Evolutionary conservation across 495 filamentous ascomycete genomes (phyloP).

Genomic region (Lophiotrema nucula): DNA sequence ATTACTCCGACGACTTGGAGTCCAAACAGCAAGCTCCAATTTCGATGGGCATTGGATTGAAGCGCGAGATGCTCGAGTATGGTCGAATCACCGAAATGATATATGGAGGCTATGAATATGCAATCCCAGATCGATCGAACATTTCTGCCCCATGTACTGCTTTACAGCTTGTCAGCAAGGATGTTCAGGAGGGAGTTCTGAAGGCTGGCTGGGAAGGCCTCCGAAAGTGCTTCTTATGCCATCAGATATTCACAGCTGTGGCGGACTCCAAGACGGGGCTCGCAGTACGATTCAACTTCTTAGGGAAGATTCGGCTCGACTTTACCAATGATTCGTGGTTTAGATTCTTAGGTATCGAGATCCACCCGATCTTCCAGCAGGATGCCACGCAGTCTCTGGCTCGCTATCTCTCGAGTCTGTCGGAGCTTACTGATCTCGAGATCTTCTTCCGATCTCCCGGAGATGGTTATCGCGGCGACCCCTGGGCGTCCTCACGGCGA

Average conservation of each 20-base stretch:
- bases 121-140: background rate
- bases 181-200: background rate
- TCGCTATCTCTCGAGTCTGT: background rate
- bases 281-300: background rate
- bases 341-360: conserved; percentile 3
- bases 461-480: background rate
- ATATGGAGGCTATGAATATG: no score
- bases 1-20: no score
- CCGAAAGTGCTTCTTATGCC: conserved; percentile 3
- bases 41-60: no score
- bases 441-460: background rate
- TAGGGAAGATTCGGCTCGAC: background rate
- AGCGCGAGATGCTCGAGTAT: no score
- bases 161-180: background rate
- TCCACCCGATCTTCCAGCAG: background rate
- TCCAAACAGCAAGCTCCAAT: no score
- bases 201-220: background rate
- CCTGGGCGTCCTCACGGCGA: background rate
- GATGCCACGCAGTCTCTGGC: background rate
- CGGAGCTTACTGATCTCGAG: background rate
- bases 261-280: background rate
- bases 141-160: background rate
- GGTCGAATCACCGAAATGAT: no score
- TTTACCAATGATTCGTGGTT: background rate
- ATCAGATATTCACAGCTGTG: background rate